Evolutionary conservation across 2,329 filamentous ascomycete species (phyloP).

Genomic region (Aspergillus sp.): DNA sequence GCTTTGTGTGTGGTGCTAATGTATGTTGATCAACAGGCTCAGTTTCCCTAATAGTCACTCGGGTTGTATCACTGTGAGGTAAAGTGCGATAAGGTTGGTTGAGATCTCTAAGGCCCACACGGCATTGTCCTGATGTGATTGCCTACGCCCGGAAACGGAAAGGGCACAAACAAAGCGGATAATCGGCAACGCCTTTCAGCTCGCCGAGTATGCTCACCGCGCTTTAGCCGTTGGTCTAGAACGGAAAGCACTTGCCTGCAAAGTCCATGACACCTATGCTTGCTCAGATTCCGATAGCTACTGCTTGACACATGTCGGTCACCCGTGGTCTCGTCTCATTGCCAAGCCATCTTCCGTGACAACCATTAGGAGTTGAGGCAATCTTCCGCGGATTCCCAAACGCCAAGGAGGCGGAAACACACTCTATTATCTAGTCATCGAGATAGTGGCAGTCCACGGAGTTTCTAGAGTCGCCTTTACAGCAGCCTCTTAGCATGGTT

Average conservation of each 20-base stretch:
- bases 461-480: background rate
- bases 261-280: background rate
- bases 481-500: background rate
- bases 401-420: background rate
- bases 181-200: background rate
- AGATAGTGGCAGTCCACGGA: background rate
- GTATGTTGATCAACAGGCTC: background rate
- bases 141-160: background rate
- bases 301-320: background rate
- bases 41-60: background rate
- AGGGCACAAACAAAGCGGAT: background rate
- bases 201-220: background rate
- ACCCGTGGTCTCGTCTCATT: background rate
- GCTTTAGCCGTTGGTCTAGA: background rate
- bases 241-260: background rate
- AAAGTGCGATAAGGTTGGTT: background rate
- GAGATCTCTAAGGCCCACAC: background rate
- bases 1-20: background rate
- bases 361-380: background rate
- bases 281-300: background rate
- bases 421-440: background rate
- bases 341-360: background rate
- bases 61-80: background rate
- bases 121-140: background rate
- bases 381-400: background rate